A percentile compares a stretch with the other conserved stretches of the same genome.
Evolutionary conservation across 768 basidiomycete species (phyloP).

Genomic region (Mrakia gelida): DNA sequence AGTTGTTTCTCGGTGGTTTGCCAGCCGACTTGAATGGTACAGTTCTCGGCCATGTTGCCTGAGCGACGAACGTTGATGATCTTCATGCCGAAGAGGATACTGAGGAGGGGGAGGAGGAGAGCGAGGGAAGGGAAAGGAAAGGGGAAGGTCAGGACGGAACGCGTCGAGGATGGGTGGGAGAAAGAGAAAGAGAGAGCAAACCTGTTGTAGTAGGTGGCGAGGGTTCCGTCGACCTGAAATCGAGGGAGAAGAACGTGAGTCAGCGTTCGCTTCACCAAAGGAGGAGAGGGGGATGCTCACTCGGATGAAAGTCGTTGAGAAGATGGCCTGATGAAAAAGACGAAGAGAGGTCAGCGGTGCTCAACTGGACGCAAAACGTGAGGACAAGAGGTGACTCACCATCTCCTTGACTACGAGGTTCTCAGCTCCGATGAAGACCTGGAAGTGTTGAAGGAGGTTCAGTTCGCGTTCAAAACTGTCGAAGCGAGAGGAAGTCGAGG

Average conservation of each 20-base stretch:
- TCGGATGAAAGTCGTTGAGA: constrained; percentile 70
- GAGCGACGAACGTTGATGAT: constrained; percentile 50
- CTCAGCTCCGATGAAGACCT: constrained; percentile 65
- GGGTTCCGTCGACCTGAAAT: constrained; percentile 57
- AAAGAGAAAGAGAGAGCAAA: constrained; percentile 46
- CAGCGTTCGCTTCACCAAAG: background rate
- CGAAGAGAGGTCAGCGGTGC: background rate
- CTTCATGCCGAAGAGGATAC: constrained; percentile 69
- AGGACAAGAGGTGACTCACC: background rate
- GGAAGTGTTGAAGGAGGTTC: constrained; percentile 34
- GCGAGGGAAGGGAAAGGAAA: constrained; percentile 39
- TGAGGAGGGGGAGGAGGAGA: constrained; percentile 46
- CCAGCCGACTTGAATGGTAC: constrained; percentile 30
- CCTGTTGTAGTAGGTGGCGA: constrained; percentile 67
- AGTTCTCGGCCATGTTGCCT: constrained; percentile 22
- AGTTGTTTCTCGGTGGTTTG: constrained; percentile 42
- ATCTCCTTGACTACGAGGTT: constrained; percentile 64
- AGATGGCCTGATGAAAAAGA: constrained; percentile 51
- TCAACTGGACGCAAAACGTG: background rate
- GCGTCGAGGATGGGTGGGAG: too few species aligned
- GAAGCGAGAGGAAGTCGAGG: background rate
- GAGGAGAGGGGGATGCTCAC: background rate
- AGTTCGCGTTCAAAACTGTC: background rate
- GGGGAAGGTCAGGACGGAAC: background rate
- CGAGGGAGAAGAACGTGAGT: background rate